Evolutionary conservation across 345 rosid species (phyloP), one percentile per base, ranked within the genome.

Genomic region (Syzygium grande): DNA sequence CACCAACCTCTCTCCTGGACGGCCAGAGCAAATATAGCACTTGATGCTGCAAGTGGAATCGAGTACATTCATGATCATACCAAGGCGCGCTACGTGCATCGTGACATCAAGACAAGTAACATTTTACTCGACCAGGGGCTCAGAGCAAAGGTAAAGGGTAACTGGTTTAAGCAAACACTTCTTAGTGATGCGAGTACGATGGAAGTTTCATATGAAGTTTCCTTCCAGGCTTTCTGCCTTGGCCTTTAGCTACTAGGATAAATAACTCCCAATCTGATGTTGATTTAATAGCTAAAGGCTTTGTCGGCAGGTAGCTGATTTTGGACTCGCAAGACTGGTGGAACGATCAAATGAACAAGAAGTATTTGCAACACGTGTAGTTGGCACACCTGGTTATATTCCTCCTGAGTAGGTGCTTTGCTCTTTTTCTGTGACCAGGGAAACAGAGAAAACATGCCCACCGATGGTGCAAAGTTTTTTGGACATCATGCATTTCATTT

Each of bases 11-110:
- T 93, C 22, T 90, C 94, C 59, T 94, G 97, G 95, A 85, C 91
- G 1, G 93, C 94, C 55, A 95, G 95, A 90, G 77, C 95, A 8
- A 94, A 92, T 87, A 95, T 95, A 56, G 97, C 97, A 16, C 89
- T 95, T 11, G 95, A 93, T 89, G 93, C 96, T 85, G 94, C 95
- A 7, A 95, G 90, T 83, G 96, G 96, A 77, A 91, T 94, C 22
- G 94, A 94, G 84, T 94, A 95, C 89, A 94, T 94, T 63, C 96
- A 95, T 27, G 97, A 94, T 68, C 95, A 95, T 90, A 94, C 95
- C 8, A 95, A 95, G 87, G 91, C 91, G 10, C 88, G 89, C 4
- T 94, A 93, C 51, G 95, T 94, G 86, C 97, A 95, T 84, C 91
- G 94, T 19, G 96, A 94, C 59, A 95, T 94, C 87, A 93, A 95